These are phyloP conservation scores for Trypanosoma avium DNA, from an alignment of 208 protist genomes.

Conservation along the genomic window DNA sequence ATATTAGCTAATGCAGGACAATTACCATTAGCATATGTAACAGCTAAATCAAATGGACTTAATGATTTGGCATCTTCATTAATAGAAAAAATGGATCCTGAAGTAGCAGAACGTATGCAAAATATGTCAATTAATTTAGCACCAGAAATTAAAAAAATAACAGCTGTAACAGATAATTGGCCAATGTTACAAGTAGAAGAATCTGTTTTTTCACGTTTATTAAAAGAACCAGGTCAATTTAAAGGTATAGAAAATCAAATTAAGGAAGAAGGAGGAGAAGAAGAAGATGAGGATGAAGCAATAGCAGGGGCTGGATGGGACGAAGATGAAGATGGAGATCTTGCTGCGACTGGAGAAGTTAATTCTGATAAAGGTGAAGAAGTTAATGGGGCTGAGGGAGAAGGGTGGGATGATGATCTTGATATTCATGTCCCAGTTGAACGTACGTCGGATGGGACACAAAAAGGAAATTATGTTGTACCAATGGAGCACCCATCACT, in stretches of 20 bases:
- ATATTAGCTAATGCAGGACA: slow-evolving; percentile 76
- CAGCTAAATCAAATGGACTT: slow-evolving; percentile 87
- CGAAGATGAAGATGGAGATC: slow-evolving; percentile 43
- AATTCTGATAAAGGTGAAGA: slow-evolving; percentile 3
- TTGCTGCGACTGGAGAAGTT: not conserved
- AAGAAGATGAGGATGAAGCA: slow-evolving; percentile 34
- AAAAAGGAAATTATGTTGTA: slow-evolving; percentile 34
- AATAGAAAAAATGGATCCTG: slow-evolving; percentile 45
- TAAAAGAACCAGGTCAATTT: slow-evolving; percentile 62
- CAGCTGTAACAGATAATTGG: slow-evolving; percentile 68
- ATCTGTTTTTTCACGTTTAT: slow-evolving; percentile 69
- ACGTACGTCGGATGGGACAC: slow-evolving; percentile 3
- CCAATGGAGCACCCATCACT: slow-evolving; percentile 57
- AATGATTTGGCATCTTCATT: slow-evolving; percentile 73
- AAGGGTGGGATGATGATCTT: slow-evolving; percentile 77
- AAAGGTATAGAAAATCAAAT: slow-evolving; percentile 33
- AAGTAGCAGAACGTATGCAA: slow-evolving; percentile 40
- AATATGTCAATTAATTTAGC: slow-evolving; percentile 23
- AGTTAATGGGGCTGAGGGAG: slow-evolving; percentile 21
- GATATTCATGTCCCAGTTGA: slow-evolving; percentile 62
- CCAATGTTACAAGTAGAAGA: slow-evolving; percentile 80
- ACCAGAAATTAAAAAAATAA: slow-evolving; percentile 24
- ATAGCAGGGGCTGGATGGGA: slow-evolving; percentile 50
- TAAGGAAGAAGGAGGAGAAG: slow-evolving; percentile 36
- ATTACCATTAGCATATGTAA: slow-evolving; percentile 86